A percentile compares a stretch with the other conserved stretches of the same genome.
Conservation (phyloP, 352 stramenopile species). For the Globisporangium orthogonon region DNA sequence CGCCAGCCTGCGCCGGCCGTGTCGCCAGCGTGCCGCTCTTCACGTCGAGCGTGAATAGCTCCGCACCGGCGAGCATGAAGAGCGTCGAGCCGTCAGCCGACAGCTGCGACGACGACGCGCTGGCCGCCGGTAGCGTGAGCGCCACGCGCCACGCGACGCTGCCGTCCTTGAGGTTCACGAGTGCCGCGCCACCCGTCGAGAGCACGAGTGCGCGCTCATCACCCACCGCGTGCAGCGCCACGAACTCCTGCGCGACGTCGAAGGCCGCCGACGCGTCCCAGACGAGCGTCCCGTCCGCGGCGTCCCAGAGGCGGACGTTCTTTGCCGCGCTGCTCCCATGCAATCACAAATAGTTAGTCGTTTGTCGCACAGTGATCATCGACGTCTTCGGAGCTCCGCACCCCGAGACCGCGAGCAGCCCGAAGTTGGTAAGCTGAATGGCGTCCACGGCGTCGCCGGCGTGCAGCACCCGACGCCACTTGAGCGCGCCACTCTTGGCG, state of each 20-base stretch:
- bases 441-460: conserved; percentile 52
- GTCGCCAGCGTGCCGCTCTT: conserved; percentile 17
- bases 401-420: conserved; percentile 58
- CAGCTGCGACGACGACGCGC: conserved; percentile 33
- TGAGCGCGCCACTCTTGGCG: conserved; percentile 56
- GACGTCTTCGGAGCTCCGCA: conserved; percentile 8
- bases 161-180: conserved; percentile 57
- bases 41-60: conserved; percentile 40
- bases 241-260: conserved; percentile 21
- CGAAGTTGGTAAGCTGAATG: conserved; percentile 67
- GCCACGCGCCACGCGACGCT: conserved; percentile 29
- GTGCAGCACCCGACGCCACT: conserved; percentile 70
- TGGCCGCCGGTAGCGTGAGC: conserved; percentile 24
- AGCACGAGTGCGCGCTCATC: conserved; percentile 47
- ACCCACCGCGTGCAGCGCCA: conserved; percentile 32
- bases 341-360: neutral
- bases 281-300: conserved; percentile 44
- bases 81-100: conserved; percentile 36
- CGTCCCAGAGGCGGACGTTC: conserved; percentile 68
- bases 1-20: conserved; percentile 1
- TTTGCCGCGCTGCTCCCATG: conserved; percentile 27
- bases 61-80: conserved; percentile 36
- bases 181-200: conserved; percentile 31
- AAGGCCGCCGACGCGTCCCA: conserved; percentile 55
- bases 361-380: too few species aligned